phyloP scores from a whole-genome alignment of 1,284 basidiomycete species.

The Pyrrhoderma noxium region DNA sequence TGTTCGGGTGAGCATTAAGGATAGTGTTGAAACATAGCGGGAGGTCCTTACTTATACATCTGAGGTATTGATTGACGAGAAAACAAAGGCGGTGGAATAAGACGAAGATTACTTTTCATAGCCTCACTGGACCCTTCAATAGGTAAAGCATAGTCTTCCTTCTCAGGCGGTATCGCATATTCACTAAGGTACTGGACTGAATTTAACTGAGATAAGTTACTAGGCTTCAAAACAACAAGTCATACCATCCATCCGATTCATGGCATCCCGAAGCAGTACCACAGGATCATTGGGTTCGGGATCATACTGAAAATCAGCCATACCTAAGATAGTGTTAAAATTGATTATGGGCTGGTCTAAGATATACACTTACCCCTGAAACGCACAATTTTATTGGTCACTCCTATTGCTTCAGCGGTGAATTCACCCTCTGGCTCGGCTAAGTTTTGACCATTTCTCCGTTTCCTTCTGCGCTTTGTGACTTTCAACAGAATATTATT shows the following conservation, averaged over 20 bases:
- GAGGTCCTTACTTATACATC: conserved; percentile 60
- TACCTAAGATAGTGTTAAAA: conserved; percentile 43
- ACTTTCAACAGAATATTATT: conserved; percentile 80
- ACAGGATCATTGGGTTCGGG: conserved; percentile 67
- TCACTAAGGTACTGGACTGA: conserved; percentile 66
- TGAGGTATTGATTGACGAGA: conserved; percentile 71
- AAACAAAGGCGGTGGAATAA: conserved; percentile 81
- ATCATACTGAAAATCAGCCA: conserved; percentile 88
- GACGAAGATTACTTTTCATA: conserved; percentile 47
- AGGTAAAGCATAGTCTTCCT: conserved; percentile 49
- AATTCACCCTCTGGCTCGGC: conserved; percentile 61
- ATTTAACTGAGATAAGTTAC: too few species aligned
- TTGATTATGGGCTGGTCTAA: too few species aligned
- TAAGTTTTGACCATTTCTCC: conserved; percentile 20
- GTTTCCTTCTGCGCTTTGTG: conserved; percentile 57
- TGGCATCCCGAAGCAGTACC: conserved; percentile 57
- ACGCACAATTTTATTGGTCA: conserved; percentile 74
- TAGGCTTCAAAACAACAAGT: neutral
- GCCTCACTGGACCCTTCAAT: conserved; percentile 17
- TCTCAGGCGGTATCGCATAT: conserved; percentile 61
- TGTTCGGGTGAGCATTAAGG: neutral
- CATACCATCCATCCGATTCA: conserved; percentile 76
- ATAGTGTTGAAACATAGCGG: neutral
- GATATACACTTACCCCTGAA: conserved; percentile 64
- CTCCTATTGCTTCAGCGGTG: conserved; percentile 68